A percentile compares a stretch with the other conserved stretches of the same genome.
These are phyloP conservation scores for Cryptosporidium meleagridis DNA, from an alignment of 169 alveolate species.

Conservation along the genomic window DNA sequence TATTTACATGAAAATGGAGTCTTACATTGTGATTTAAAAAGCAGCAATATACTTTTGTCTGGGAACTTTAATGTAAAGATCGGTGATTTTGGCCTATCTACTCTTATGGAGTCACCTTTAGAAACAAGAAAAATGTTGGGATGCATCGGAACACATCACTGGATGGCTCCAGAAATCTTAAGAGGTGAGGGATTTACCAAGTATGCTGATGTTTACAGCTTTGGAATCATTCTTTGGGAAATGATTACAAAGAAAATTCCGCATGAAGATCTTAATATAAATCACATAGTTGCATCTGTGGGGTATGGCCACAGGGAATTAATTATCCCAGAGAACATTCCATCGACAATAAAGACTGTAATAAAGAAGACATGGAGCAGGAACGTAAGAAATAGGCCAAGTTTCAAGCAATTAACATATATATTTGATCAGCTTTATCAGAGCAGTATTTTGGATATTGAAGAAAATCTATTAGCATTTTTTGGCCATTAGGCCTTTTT, in stretches of 20 bases:
- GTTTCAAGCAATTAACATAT: constrained; percentile 39
- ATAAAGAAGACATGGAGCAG: constrained; percentile 54
- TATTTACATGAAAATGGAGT: constrained; percentile 87
- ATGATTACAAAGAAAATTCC: constrained; percentile 85
- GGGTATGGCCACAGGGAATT: constrained; percentile 76
- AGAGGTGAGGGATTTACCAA: constrained; percentile 84
- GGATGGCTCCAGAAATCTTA: constrained; percentile 90
- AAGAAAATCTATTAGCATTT: constrained; percentile 54
- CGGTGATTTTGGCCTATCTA: constrained; percentile 89
- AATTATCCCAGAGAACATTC: constrained; percentile 35
- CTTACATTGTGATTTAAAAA: constrained; percentile 86
- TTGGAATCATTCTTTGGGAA: constrained; percentile 87
- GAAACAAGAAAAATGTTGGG: constrained; percentile 79
- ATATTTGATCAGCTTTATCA: constrained; percentile 50
- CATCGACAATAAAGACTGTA: constrained; percentile 6
- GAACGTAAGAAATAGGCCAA: constrained; percentile 57
- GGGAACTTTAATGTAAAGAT: constrained; percentile 87
- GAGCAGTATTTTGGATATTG: constrained; percentile 65
- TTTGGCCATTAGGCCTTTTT: constrained; percentile 53
- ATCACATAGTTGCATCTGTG: constrained; percentile 78
- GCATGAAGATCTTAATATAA: constrained; percentile 78
- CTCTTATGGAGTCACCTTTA: constrained; percentile 76
- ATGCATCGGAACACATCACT: constrained; percentile 87
- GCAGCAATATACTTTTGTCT: constrained; percentile 84
- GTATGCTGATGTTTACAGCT: constrained; percentile 86